Conservation (phyloP, 139 green algal genomes). For the Chlamydomonas eustigma region DNA sequence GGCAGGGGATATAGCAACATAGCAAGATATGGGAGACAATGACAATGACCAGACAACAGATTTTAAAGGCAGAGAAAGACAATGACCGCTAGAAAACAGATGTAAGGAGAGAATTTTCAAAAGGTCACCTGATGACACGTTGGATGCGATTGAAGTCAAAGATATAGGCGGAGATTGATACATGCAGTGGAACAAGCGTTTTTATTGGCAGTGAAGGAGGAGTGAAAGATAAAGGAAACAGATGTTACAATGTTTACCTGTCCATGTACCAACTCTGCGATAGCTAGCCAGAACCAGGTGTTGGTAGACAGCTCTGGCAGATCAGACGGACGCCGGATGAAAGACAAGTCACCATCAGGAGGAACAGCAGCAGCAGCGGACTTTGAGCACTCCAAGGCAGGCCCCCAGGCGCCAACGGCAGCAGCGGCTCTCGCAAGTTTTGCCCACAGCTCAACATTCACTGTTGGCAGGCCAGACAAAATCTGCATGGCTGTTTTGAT, state of each 20-base stretch:
- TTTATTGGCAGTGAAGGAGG: too few relatives aligned
- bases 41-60: too few relatives aligned
- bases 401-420: constrained; percentile 13
- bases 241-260: constrained; percentile 4
- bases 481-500: constrained; percentile 27
- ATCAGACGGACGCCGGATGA: constrained; percentile 18
- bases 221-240: too few relatives aligned
- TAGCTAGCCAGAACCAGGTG: constrained; percentile 53
- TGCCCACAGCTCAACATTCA: constrained; percentile 49
- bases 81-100: too few relatives aligned
- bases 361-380: constrained; percentile 5
- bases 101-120: too few relatives aligned
- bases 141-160: too few relatives aligned
- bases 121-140: too few relatives aligned
- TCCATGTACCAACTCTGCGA: constrained; percentile 33
- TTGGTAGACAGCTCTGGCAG: constrained; percentile 34
- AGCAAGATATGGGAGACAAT: too few relatives aligned
- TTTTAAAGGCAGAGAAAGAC: too few relatives aligned
- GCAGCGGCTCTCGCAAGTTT: constrained; percentile 44
- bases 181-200: too few relatives aligned
- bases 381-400: constrained; percentile 38
- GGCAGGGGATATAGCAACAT: too few relatives aligned
- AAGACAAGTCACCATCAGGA: not conserved
- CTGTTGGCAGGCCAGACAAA: constrained; percentile 30
- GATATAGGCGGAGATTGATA: too few relatives aligned